Base-by-base conservation (phyloP, 371 early-diverging fungal species). In the Furculomyces boomerangus region DNA sequence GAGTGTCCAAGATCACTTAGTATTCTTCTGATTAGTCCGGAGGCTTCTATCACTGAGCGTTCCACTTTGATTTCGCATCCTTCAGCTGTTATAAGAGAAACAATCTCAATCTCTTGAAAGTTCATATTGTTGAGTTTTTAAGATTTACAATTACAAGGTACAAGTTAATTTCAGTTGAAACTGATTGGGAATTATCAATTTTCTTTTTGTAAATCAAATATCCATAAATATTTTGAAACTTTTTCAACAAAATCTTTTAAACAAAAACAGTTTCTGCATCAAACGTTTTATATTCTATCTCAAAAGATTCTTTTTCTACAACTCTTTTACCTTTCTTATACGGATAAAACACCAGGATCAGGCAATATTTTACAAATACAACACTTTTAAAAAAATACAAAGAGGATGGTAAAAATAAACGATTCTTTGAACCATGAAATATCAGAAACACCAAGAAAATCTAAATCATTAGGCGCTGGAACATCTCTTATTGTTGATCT, bases 1-100 rank as follows among this genome's bases (percentile, higher is more conserved):
- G 44, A 74, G 67, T 10, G 74, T 70, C 22, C 80, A 83, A 41
- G 82, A 68, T 86, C 88, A 56, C 79, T 81, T 22, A 90, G 69
- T 73, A 90, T 80, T 71, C 84, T 84, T 65, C 86, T 86, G 64
- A 90, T 76, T 32, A 88, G 77, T 41, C 78, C 66, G 41, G 83
- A 82, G 56, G 81, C 81, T 64, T 75, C 77, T 2, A 81, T 82
- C 31, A 90, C 71, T 52, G 82, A 82, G 50, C 79, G 77, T 30
- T 79, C 74, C 16, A 90, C 80, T 30, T 64, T 59, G 64, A 90
- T 77, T 30, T 81, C 76, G 45, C 84, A 75, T 25, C 77, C 79
- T 57, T 88, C 89, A 20, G 81, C 78, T 7, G 74, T 70, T 3
- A 63, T 68, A 28, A 83, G 70, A 26, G 63, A 71, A n/a, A 77